Percentiles rank a stretch among this genome's conserved stretches.
These are phyloP conservation scores for Omphalea diandra DNA, from an alignment of 441 rosid species.

Conservation along the genomic window DNA sequence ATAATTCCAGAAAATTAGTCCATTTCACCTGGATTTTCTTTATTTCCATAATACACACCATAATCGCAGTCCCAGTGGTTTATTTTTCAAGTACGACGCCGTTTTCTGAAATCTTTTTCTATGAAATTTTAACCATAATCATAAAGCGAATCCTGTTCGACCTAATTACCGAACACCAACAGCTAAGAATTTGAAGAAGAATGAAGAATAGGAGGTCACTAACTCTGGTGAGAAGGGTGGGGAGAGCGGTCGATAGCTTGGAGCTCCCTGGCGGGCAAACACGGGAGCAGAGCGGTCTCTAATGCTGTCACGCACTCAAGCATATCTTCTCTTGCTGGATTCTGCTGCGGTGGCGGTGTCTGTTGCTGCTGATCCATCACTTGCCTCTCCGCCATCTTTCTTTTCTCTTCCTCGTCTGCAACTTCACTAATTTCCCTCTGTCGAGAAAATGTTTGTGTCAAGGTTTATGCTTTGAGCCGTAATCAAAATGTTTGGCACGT, in stretches of 20 bases:
- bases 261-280: slow-evolving; percentile 93
- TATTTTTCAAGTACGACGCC: background rate
- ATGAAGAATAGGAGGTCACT: slow-evolving; percentile 16
- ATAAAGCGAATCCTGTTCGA: background rate
- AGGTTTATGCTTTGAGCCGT: background rate
- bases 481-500: too few relatives aligned
- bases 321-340: slow-evolving; percentile 54
- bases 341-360: slow-evolving; percentile 32
- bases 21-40: too few relatives aligned
- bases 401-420: background rate
- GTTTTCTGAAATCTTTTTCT: too few relatives aligned
- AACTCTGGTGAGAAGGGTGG: slow-evolving; percentile 92
- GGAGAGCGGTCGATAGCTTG: slow-evolving; percentile 93
- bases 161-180: background rate
- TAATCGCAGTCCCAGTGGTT: background rate
- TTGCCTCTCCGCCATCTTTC: slow-evolving; percentile 32
- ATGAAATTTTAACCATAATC: too few relatives aligned
- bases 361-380: slow-evolving; percentile 34
- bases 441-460: too few relatives aligned
- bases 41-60: background rate
- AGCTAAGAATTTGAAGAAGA: background rate
- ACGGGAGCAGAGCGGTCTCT: slow-evolving; percentile 84
- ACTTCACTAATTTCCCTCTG: background rate
- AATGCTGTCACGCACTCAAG: slow-evolving; percentile 66
- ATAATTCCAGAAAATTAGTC: too few relatives aligned